Percentiles rank a stretch among this genome's conserved stretches.
phyloP scores from a whole-genome alignment of 768 basidiomycete genomes.

The Russula ochroleuca region DNA sequence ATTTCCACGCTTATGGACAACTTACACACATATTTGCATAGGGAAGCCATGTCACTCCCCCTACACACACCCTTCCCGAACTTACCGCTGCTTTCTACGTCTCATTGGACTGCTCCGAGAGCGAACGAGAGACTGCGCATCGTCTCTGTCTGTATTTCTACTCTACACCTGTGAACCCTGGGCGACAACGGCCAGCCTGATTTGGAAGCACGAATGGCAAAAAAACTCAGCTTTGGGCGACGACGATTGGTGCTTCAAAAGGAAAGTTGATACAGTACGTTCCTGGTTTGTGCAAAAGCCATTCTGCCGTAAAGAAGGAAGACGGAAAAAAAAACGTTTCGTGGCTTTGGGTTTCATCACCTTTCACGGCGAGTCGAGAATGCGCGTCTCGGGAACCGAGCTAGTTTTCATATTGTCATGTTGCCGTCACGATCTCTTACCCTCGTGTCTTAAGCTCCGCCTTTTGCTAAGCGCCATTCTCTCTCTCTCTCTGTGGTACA shows the following conservation, averaged over 20 bases:
- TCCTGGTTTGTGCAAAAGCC: neutral
- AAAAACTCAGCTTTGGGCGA: neutral
- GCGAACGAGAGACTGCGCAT: neutral
- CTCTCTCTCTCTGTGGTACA: neutral
- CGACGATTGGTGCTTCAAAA: neutral
- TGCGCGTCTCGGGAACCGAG: neutral
- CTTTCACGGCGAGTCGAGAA: neutral
- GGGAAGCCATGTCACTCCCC: neutral
- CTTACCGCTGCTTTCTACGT: no score
- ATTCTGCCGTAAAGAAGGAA: constrained; percentile 7
- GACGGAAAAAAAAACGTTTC: neutral
- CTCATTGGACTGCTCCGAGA: no score
- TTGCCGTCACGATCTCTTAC: neutral
- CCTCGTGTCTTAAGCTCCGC: constrained; percentile 7
- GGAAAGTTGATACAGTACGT: neutral
- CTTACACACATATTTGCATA: constrained; percentile 11
- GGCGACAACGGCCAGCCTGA: neutral
- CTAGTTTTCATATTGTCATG: no score
- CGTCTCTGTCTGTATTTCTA: neutral
- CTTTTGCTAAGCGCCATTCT: neutral
- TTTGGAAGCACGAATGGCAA: neutral
- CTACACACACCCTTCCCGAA: no score
- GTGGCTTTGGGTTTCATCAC: neutral
- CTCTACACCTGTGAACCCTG: neutral
- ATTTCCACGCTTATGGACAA: neutral